Conservation (phyloP, 495 filamentous ascomycete species). For the Mycothermus thermophilus region DNA sequence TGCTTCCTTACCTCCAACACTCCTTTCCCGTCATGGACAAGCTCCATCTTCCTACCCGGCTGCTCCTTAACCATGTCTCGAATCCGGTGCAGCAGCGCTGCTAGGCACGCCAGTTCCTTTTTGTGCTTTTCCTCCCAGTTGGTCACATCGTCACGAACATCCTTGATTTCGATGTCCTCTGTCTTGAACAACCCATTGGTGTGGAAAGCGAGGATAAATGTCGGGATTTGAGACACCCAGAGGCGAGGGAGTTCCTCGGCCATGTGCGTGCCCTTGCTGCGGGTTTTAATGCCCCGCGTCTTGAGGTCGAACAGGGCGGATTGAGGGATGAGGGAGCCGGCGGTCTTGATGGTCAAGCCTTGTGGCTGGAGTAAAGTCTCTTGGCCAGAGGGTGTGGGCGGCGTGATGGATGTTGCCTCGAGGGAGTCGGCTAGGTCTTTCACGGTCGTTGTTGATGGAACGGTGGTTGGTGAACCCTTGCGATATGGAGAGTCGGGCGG, state of each 20-base stretch:
- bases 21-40: conserved; percentile 1
- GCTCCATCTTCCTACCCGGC: conserved; percentile 5
- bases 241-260: conserved; percentile 39
- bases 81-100: conserved; percentile 32
- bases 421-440: conserved; percentile 4
- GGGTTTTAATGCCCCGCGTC: conserved; percentile 37
- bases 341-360: conserved; percentile 7
- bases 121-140: conserved; percentile 40
- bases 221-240: conserved; percentile 48
- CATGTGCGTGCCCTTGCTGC: conserved; percentile 12
- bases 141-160: conserved; percentile 31
- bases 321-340: conserved; percentile 28
- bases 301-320: conserved; percentile 51
- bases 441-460: background rate
- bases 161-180: conserved; percentile 30
- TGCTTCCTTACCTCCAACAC: conserved; percentile 8
- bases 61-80: conserved; percentile 11
- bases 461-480: too few species aligned
- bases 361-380: background rate
- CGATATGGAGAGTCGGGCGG: background rate
- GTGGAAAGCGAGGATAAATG: conserved; percentile 50
- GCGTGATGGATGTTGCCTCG: background rate
- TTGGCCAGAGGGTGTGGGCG: background rate
- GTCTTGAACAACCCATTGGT: conserved; percentile 34
- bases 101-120: conserved; percentile 23